Conservation (phyloP, 83 land plant genomes). For the Diphasiastrum complanatum region DNA sequence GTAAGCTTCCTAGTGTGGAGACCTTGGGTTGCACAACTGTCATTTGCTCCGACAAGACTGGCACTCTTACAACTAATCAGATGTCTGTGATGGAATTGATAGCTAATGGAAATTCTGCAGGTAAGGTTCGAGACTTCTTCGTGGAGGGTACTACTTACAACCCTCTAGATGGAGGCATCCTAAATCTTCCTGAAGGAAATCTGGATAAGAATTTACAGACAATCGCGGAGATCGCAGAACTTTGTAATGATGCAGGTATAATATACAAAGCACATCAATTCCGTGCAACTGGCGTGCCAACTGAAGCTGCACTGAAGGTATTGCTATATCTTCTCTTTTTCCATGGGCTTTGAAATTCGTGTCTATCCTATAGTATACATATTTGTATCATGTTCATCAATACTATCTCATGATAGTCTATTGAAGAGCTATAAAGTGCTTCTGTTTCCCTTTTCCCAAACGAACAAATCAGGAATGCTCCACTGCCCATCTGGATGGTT, state of each 20-base stretch:
- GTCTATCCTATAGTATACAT: too few relatives aligned
- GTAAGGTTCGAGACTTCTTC: background rate
- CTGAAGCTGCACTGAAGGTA: slow-evolving; percentile 87
- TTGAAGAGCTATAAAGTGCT: background rate
- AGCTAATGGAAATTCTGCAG: background rate
- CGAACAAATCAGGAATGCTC: too few relatives aligned
- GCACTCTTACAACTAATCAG: too few relatives aligned
- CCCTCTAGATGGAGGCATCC: slow-evolving; percentile 6
- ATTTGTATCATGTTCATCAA: too few relatives aligned
- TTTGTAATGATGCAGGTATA: slow-evolving; percentile 73
- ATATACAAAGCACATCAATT: slow-evolving; percentile 39
- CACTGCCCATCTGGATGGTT: too few relatives aligned
- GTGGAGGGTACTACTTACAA: slow-evolving; percentile 12
- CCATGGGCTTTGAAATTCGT: background rate
- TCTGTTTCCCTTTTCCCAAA: background rate
- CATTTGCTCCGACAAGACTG: too few relatives aligned
- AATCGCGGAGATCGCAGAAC: slow-evolving; percentile 39
- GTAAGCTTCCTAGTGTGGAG: slow-evolving; percentile 14
- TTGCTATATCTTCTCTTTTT: background rate
- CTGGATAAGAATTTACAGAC: slow-evolving; percentile 8
- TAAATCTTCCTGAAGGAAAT: background rate
- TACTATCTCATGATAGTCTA: too few relatives aligned
- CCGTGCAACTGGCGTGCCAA: slow-evolving; percentile 66
- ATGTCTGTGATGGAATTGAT: slow-evolving; percentile 9
- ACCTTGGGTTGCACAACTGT: slow-evolving; percentile 13